Conservation (phyloP, 495 filamentous ascomycete species). For the Xylaria palmicola region DNA sequence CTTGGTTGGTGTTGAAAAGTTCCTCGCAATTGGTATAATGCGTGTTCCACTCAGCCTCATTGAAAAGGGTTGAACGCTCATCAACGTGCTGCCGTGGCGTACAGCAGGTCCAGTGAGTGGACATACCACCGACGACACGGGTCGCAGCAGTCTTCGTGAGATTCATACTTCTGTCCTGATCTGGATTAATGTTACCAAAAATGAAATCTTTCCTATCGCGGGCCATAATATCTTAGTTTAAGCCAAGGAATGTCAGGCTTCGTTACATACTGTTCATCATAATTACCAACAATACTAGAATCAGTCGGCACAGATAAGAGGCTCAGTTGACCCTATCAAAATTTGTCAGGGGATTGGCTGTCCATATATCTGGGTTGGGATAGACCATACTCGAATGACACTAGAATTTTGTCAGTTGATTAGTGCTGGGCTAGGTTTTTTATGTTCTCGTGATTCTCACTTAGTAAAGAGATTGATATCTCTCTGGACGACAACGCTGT, state of each 20-base stretch:
- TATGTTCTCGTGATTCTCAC: not conserved
- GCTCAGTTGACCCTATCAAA: not conserved
- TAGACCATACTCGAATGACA: not conserved
- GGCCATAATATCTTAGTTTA: not conserved
- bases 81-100: not conserved
- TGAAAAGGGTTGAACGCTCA: not conserved
- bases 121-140: not conserved
- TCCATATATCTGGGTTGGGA: not conserved
- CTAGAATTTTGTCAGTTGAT: not conserved
- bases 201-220: not conserved
- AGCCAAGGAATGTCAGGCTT: not conserved
- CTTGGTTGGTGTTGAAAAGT: not conserved
- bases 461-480: not conserved
- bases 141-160: not conserved
- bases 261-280: too few relatives aligned
- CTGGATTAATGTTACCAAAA: not conserved
- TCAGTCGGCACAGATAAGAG: not conserved
- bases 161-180: not conserved
- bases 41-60: not conserved
- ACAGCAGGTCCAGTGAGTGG: not conserved
- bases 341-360: not conserved
- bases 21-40: not conserved
- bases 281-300: too few relatives aligned
- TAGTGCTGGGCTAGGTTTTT: not conserved
- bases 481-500: not conserved